Percentiles rank a stretch among this genome's conserved stretches.
Conservation (phyloP, 345 rosid species). For the Eucalyptus erythrocorys region DNA sequence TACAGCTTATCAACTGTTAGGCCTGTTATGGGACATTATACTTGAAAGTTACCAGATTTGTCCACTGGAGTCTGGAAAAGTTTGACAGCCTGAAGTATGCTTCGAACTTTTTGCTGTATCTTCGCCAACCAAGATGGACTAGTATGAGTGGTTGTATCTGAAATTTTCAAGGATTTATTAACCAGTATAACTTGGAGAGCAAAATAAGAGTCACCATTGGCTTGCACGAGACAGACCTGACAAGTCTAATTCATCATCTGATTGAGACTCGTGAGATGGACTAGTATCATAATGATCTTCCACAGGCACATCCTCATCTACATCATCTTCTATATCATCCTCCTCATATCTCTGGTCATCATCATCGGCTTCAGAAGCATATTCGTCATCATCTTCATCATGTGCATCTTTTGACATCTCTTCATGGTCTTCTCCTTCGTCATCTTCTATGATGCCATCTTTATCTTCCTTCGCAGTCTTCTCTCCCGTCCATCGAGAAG, state of each 20-base stretch:
- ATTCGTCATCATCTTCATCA: conserved; percentile 48
- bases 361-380: conserved; percentile 66
- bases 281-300: conserved; percentile 42
- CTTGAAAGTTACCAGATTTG: conserved; percentile 44
- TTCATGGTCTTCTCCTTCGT: conserved; percentile 35
- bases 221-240: conserved; percentile 30
- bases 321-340: conserved; percentile 34
- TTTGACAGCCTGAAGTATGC: conserved; percentile 68
- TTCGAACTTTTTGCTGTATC: conserved; percentile 59
- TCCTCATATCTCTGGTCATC: conserved; percentile 40
- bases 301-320: conserved; percentile 40
- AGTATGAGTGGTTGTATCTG: conserved; percentile 2
- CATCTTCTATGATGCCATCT: conserved; percentile 9
- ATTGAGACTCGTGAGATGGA: conserved; percentile 21
- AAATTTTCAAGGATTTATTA: not conserved
- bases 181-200: not conserved
- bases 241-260: conserved; percentile 19
- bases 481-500: conserved; percentile 96
- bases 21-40: not conserved
- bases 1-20: not conserved
- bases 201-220: not conserved
- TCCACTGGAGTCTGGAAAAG: conserved; percentile 71
- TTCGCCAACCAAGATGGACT: conserved; percentile 85
- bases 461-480: conserved; percentile 30
- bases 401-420: conserved; percentile 24